Evolutionary conservation across 331 rosid species (phyloP).

Genomic region (Stylosanthes scabra): DNA sequence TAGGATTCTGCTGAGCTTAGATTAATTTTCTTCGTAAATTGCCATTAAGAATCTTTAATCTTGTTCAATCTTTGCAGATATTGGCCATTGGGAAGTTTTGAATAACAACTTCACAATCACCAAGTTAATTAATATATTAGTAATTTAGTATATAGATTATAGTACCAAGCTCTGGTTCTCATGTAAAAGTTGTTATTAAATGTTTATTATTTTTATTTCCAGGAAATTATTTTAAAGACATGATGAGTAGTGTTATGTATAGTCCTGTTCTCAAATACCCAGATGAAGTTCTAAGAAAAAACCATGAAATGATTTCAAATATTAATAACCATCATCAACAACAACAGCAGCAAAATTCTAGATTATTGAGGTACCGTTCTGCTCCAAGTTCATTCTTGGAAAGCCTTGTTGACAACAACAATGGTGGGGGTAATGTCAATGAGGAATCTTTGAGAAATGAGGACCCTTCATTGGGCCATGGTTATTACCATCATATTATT

Average conservation of each 20-base stretch:
- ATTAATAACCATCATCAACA: conserved; percentile 33
- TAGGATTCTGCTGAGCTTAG: conserved; percentile 28
- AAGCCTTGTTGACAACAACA: conserved; percentile 43
- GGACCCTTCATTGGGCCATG: conserved; percentile 11
- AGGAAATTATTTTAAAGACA: conserved; percentile 34
- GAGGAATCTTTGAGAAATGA: conserved; percentile 47
- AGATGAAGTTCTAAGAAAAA: conserved; percentile 58
- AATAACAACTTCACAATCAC: neutral
- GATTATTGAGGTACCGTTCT: conserved; percentile 55
- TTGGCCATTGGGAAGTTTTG: conserved; percentile 4
- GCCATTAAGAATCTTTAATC: neutral
- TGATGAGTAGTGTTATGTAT: conserved; percentile 64
- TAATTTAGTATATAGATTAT: neutral
- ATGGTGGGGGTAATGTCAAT: conserved; percentile 23
- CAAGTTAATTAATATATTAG: neutral
- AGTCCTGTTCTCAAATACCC: conserved; percentile 48
- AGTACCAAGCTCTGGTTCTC: conserved; percentile 15
- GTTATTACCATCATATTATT: conserved; percentile 39
- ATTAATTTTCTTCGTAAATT: neutral
- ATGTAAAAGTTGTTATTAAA: neutral
- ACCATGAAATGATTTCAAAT: conserved; percentile 58
- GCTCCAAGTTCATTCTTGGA: conserved; percentile 61
- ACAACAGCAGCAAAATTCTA: conserved; percentile 53
- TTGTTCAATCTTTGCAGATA: conserved; percentile 18
- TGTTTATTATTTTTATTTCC: neutral